These are phyloP conservation scores for Pinus taeda DNA, from an alignment of 75 land plant species.

Conservation along the genomic window DNA sequence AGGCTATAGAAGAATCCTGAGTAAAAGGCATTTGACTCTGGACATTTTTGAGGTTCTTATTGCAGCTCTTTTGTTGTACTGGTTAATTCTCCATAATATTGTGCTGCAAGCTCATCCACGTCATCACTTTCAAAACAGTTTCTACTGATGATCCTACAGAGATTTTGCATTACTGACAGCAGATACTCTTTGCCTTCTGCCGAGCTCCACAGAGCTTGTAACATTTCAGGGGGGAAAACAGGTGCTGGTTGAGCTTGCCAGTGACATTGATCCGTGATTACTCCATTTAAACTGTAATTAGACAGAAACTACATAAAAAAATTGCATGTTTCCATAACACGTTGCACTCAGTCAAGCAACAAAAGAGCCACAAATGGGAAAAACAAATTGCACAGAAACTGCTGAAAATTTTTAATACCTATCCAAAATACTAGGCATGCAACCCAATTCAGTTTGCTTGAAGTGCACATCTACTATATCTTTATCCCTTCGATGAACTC, in stretches of 20 bases:
- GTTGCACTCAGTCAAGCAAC: neutral
- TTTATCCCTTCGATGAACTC: neutral
- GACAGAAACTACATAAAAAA: neutral
- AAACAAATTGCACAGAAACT: neutral
- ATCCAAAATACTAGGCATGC: slow-evolving; percentile 25
- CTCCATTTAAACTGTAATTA: slow-evolving; percentile 11
- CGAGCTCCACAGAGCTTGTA: slow-evolving; percentile 9
- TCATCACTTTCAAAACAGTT: neutral
- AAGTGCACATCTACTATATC: slow-evolving; percentile 20
- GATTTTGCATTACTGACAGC: neutral
- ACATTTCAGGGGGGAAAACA: slow-evolving; percentile 3
- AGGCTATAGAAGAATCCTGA: neutral
- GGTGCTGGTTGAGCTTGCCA: slow-evolving; percentile 11
- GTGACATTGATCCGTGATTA: neutral
- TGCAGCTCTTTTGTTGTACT: neutral
- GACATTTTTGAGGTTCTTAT: neutral
- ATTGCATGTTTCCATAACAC: slow-evolving; percentile 8
- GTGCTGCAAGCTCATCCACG: neutral
- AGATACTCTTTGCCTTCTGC: neutral
- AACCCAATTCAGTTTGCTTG: slow-evolving; percentile 8
- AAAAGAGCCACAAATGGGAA: neutral
- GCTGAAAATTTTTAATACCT: slow-evolving; percentile 11
- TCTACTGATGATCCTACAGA: neutral
- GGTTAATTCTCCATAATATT: slow-evolving; percentile 1
- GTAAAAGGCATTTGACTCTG: neutral